phyloP scores from a whole-genome alignment of 768 basidiomycete genomes.

The Fibroporia radiculosa region DNA sequence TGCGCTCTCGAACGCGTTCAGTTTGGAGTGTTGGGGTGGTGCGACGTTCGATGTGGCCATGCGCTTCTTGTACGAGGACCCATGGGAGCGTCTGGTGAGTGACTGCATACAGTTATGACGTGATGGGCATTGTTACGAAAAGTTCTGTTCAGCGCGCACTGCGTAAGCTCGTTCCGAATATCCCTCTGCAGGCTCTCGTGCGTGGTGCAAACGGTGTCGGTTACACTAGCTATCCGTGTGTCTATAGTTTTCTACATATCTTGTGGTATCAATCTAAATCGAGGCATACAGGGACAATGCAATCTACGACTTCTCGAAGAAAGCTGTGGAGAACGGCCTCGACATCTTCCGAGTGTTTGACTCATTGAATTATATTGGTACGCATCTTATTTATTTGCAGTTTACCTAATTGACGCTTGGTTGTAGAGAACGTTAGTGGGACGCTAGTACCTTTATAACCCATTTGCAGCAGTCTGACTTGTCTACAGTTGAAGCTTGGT shows the following conservation, averaged over 20 bases:
- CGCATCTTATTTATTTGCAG: conserved; percentile 17
- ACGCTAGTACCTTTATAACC: background rate
- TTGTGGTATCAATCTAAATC: background rate
- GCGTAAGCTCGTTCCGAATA: conserved; percentile 94
- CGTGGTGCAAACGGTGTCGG: conserved; percentile 99
- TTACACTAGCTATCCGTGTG: conserved; percentile 96
- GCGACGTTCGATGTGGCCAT: conserved; percentile 99
- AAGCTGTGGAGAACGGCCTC: conserved; percentile 98
- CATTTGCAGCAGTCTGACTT: conserved; percentile 13
- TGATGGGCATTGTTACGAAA: background rate
- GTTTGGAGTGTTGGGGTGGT: conserved; percentile 98
- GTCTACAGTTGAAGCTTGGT: conserved; percentile 81
- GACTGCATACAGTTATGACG: background rate
- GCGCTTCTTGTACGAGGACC: conserved; percentile 99
- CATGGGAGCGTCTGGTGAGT: conserved; percentile 92
- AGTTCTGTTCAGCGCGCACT: conserved; percentile 59
- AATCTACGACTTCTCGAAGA: conserved; percentile 99
- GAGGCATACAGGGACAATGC: conserved; percentile 71
- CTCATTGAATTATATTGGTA: conserved; percentile 97
- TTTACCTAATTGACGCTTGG: conserved; percentile 1
- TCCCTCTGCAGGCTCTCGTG: conserved; percentile 96
- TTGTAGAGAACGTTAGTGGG: conserved; percentile 59
- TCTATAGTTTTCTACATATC: conserved; percentile 8
- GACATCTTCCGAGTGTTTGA: conserved; percentile 99
- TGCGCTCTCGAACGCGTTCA: conserved; percentile 92